phyloP scores from a whole-genome alignment of 1,284 basidiomycete genomes.

The Rhodotorula mucilaginosa region DNA sequence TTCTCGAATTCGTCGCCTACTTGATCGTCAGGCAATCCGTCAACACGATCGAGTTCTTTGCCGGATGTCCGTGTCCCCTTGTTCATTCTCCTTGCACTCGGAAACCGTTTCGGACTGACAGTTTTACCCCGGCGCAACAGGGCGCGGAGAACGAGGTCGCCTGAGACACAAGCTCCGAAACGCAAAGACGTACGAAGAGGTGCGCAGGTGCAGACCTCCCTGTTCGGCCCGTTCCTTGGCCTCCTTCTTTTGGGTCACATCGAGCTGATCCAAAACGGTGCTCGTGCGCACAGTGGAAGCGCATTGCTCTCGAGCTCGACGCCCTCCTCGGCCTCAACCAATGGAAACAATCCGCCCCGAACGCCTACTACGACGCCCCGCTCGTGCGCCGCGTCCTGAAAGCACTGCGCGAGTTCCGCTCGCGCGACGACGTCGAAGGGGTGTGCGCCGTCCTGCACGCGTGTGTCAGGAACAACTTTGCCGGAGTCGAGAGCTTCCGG shows the following conservation, averaged over 20 bases:
- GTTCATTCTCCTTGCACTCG: conserved; percentile 4
- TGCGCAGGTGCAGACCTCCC: neutral
- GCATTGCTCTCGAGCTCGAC: conserved; percentile 74
- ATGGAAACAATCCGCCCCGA: conserved; percentile 81
- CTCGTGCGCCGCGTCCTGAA: conserved; percentile 69
- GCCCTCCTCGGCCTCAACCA: conserved; percentile 72
- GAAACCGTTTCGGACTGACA: neutral
- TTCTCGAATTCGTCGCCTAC: conserved; percentile 77
- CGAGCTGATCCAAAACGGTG: neutral
- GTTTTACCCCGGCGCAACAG: conserved; percentile 49
- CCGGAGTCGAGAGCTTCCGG: conserved; percentile 83
- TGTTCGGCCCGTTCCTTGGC: too few relatives aligned
- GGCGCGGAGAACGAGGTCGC: conserved; percentile 78
- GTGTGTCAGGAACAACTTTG: conserved; percentile 90
- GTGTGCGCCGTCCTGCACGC: conserved; percentile 87
- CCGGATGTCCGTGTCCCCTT: conserved; percentile 66
- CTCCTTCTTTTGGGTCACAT: too few relatives aligned
- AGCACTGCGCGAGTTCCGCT: conserved; percentile 62
- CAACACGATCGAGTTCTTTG: conserved; percentile 85
- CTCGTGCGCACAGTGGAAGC: conserved; percentile 70
- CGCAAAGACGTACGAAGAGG: conserved; percentile 65
- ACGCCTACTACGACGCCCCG: conserved; percentile 83
- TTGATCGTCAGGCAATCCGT: conserved; percentile 85
- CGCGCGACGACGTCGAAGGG: conserved; percentile 74
- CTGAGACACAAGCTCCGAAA: conserved; percentile 71